Conservation (phyloP, 805 yeast species). For the Helenozyma rhizophorensis region DNA sequence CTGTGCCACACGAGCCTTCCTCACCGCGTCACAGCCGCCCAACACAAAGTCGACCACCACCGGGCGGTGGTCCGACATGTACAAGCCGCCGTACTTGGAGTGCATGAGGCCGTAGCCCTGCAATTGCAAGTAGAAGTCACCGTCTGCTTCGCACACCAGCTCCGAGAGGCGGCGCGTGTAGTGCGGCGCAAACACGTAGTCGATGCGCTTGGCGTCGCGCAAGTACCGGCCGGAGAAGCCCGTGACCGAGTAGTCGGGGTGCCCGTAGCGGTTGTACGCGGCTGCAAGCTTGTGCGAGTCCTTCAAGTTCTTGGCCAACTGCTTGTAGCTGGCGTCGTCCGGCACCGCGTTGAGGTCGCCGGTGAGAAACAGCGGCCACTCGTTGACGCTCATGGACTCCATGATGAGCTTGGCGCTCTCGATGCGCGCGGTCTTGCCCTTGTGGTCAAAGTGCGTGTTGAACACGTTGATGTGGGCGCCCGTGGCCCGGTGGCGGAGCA, state of each 20-base stretch:
- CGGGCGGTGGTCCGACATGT: slow-evolving; percentile 36
- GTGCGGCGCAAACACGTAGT: slow-evolving; percentile 28
- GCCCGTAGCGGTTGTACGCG: slow-evolving; percentile 25
- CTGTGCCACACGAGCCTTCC: no score
- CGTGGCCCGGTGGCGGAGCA: slow-evolving; percentile 9
- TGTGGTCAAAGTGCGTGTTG: slow-evolving; percentile 20
- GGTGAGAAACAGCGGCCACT: slow-evolving; percentile 29
- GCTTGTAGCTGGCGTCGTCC: slow-evolving; percentile 16
- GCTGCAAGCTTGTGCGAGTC: slow-evolving; percentile 20
- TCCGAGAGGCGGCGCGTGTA: slow-evolving; percentile 15
- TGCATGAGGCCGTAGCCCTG: slow-evolving; percentile 28
- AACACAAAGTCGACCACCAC: slow-evolving; percentile 25
- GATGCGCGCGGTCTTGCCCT: slow-evolving; percentile 10
- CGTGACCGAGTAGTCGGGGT: slow-evolving; percentile 26
- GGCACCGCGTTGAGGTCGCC: slow-evolving; percentile 29
- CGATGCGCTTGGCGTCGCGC: slow-evolving; percentile 28
- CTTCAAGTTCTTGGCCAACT: slow-evolving; percentile 9
- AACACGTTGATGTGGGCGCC: slow-evolving; percentile 14
- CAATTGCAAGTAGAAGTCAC: slow-evolving; percentile 14
- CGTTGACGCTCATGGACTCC: slow-evolving; percentile 10
- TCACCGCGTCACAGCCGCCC: not conserved
- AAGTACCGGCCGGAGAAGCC: slow-evolving; percentile 28
- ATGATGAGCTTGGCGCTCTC: slow-evolving; percentile 10
- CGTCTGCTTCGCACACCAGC: slow-evolving; percentile 12
- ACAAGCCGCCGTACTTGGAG: slow-evolving; percentile 27